Evolutionary conservation across 176 grass and related monocot species (phyloP), one percentile per base, ranked within the genome.

Genomic region (Musa schizocarpa): DNA sequence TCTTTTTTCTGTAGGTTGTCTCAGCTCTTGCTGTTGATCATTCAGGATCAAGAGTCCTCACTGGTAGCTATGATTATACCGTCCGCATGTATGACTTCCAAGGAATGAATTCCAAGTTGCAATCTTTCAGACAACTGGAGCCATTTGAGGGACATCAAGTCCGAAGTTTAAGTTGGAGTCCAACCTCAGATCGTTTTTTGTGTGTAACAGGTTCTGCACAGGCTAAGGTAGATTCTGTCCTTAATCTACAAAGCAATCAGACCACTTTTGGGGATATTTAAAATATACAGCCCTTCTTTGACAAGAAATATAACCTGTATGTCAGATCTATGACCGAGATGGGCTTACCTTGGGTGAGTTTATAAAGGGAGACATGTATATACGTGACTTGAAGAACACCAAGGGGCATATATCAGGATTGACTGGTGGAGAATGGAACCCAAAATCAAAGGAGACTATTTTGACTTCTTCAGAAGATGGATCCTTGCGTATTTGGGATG

Each of bases 381-480:
- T 98, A 55, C 90, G 94, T 68, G 94, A 98, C 82, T 75, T 98
- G 72, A 98, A 93, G 86, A 98, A 98, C 77, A 98, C 94, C 66
- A 98, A 98, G 75, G 94, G 94, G 23, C 94, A 97, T 68, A 97
- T 97, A 71, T 88, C 90, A 83, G 94, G 94, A 64, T 78, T 97
- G 62, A 97, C 94, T 51, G 78, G 90, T 76, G 94, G 94, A 76
- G 90, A 98, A 73, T 98, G 94, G 94, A 98, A 98, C 67, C 94
- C 94, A 27, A 98, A 93, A 84, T 93, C 94, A 85, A 98, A 93
- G 65, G 94, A 98, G 69, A 81, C 94, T 67, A 87, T 98, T 61
- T 65, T 98, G 76, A 98, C 94, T 43, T 98, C 94, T 74, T 98
- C 94, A 56, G 94, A 98, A 89, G 94, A 98, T 87, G 90, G 94